phyloP scores from a whole-genome alignment of 805 yeast species.

The Clavispora fructus region DNA sequence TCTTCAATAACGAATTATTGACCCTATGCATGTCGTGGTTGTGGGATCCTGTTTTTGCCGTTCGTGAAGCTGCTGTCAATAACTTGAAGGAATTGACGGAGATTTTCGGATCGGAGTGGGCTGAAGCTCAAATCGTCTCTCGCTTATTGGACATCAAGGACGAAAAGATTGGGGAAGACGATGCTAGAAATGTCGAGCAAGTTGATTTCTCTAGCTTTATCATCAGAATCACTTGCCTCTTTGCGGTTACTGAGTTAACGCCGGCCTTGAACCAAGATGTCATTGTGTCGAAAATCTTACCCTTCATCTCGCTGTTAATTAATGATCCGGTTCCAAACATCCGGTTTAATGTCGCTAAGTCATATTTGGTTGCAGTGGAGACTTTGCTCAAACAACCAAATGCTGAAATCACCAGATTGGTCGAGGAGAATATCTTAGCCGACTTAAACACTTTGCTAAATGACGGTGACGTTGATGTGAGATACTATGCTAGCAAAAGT shows the following conservation, averaged over 20 bases:
- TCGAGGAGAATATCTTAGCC: constrained; percentile 50
- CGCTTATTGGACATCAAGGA: constrained; percentile 49
- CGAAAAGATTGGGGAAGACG: constrained; percentile 17
- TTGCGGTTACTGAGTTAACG: constrained; percentile 78
- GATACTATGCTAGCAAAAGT: constrained; percentile 74
- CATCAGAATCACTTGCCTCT: constrained; percentile 84
- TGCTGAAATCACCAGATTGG: constrained; percentile 22
- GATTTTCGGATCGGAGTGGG: constrained; percentile 93
- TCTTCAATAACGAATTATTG: constrained; percentile 88
- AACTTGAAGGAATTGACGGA: constrained; percentile 75
- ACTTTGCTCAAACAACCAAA: constrained; percentile 32
- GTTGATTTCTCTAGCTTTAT: constrained; percentile 69
- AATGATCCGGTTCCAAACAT: constrained; percentile 90
- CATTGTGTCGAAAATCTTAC: constrained; percentile 62
- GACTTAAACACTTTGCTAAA: constrained; percentile 56
- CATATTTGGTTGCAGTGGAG: constrained; percentile 59
- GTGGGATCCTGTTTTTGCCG: constrained; percentile 96
- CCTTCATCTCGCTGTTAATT: constrained; percentile 68
- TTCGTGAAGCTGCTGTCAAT: constrained; percentile 90
- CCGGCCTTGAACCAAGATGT: constrained; percentile 60
- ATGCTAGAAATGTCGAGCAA: constrained; percentile 23
- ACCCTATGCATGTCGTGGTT: constrained; percentile 94
- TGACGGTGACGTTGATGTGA: constrained; percentile 86
- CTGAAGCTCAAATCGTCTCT: constrained; percentile 73
- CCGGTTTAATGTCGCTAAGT: constrained; percentile 89